Evolutionary conservation across 2,329 filamentous ascomycete species (phyloP).

Genomic region (Talaromyces sp.): DNA sequence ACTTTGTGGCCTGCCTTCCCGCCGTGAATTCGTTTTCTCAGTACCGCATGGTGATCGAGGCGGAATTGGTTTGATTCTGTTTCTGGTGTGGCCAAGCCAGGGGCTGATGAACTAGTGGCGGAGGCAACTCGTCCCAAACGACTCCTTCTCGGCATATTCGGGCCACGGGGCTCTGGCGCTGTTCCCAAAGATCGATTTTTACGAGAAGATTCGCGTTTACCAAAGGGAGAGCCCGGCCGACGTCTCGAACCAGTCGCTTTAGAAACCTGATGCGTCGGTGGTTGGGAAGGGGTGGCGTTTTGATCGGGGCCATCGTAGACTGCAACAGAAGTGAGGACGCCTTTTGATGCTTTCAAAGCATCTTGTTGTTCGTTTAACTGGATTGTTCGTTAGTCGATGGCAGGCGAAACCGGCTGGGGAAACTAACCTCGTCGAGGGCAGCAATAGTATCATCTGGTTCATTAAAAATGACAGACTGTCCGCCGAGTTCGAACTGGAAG

Average conservation of each 20-base stretch:
- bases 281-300: conserved; percentile 22
- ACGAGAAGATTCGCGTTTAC: conserved; percentile 49
- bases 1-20: conserved; percentile 28
- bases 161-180: conserved; percentile 44
- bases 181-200: conserved; percentile 27
- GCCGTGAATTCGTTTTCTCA: conserved; percentile 29
- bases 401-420: not conserved
- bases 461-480: conserved; percentile 57
- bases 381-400: not conserved
- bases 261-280: conserved; percentile 21
- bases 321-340: conserved; percentile 43
- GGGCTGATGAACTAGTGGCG: conserved; percentile 22
- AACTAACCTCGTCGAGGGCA: conserved; percentile 51
- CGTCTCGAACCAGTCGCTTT: conserved; percentile 33
- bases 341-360: conserved; percentile 43
- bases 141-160: conserved; percentile 13
- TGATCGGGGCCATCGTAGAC: conserved; percentile 38
- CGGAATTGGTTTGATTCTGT: conserved; percentile 30
- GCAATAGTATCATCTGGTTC: conserved; percentile 56
- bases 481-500: conserved; percentile 69
- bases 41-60: conserved; percentile 20
- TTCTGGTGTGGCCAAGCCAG: conserved; percentile 38
- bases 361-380: conserved; percentile 44
- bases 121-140: conserved; percentile 21
- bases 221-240: conserved; percentile 50